Evolutionary conservation across 1,284 basidiomycete genomes (phyloP), one percentile per base, ranked within the genome.

Genomic region (Moesziomyces globuligerus): DNA sequence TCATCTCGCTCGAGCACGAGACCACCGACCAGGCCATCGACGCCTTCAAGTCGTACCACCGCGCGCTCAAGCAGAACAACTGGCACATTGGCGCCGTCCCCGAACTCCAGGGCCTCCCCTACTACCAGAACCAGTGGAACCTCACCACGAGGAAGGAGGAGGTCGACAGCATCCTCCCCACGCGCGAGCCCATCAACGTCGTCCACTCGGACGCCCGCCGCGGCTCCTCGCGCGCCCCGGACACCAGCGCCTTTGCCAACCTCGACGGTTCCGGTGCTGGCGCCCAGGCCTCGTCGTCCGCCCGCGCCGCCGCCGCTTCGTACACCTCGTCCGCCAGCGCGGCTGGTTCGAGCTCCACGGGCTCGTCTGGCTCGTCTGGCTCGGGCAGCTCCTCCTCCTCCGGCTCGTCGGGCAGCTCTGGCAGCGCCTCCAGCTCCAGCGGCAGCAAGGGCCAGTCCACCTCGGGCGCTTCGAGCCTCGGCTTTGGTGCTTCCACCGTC

Each of bases 1-100:
- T 70, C 67, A 74, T 78, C 64, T 62, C 72, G 54, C 74, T 78
- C 46, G 72, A 78, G 46, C 75, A 78, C 67, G 75, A 78, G 47
- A 72, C 74, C 28, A 78, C 75, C 53, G 67, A 74, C 49, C 74
- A 76, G 51, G 66, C 67, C 52, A 65, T 74, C 56, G 56, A 78
- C 54, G 43, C 75, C 11, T 76, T 76, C 71, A 57, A 66, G 49
- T 28, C 23, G 6, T 72, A 76, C 61, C 54, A 59, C 48, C 34
- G 53, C 13, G 61, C 71, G 7, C 61, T 73, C 43, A 43, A 47
- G 41, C 23, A 15, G 5, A 57, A 78, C 48, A 50, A 68, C 23
- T 78, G 74, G 74, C 48, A 62, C 53, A 50, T 62, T 23, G 62
- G 62, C 28, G 46, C 60, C 32, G 61, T 75, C 7, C 62, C 74